Conservation (phyloP, 2,329 filamentous ascomycete genomes). For the Talaromyces atroroseus region DNA sequence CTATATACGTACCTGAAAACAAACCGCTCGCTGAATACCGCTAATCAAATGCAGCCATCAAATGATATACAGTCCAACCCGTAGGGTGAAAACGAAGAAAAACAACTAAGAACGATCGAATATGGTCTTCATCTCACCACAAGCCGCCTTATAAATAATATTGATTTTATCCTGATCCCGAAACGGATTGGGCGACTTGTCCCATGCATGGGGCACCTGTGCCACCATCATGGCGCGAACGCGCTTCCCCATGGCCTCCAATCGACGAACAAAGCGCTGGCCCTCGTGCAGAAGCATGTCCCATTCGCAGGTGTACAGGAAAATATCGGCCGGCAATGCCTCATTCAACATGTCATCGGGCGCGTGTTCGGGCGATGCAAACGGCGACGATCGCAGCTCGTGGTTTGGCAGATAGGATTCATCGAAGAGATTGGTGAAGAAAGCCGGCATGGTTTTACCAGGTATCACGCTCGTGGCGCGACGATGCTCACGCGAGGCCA, state of each 20-base stretch:
- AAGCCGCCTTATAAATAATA: conserved; percentile 39
- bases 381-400: conserved; percentile 50
- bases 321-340: conserved; percentile 54
- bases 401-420: conserved; percentile 43
- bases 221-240: conserved; percentile 43
- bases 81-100: conserved; percentile 1
- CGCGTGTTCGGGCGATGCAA: conserved; percentile 55
- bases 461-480: conserved; percentile 51
- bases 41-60: background rate
- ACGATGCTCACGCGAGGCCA: conserved; percentile 54
- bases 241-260: conserved; percentile 39
- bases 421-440: conserved; percentile 47
- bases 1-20: no score
- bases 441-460: conserved; percentile 43
- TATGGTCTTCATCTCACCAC: conserved; percentile 38
- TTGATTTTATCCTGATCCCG: conserved; percentile 39
- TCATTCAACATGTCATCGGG: conserved; percentile 48
- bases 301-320: conserved; percentile 60
- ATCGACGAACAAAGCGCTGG: conserved; percentile 37
- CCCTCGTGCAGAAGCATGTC: conserved; percentile 62
- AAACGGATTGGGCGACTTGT: conserved; percentile 45
- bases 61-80: background rate
- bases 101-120: conserved; percentile 25
- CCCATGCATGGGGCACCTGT: conserved; percentile 44
- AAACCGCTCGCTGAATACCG: background rate